Evolutionary conservation across 257 asterid species (phyloP), one percentile per base, ranked within the genome.

Genomic region (Prunella vulgaris): DNA sequence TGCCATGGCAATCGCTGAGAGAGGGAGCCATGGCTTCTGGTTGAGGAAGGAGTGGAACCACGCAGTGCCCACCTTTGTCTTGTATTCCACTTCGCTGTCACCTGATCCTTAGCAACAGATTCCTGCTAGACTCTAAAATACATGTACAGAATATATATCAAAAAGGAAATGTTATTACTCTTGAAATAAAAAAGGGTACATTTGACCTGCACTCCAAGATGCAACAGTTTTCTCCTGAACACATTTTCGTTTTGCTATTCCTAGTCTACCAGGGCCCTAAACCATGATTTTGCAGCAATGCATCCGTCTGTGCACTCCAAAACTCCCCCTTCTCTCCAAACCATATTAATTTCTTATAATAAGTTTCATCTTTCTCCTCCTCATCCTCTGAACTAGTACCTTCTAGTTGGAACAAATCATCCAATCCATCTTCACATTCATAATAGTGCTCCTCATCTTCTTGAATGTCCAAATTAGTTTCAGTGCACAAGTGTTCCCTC

Each of bases 11-110:
- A 64, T n/a, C n/a, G n/a, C n/a, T n/a, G 99, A 94, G 51, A 94
- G 97, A 38, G 99, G 99, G 37, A 90, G 97, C 97, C 99, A 94
- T 7, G 99, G 99, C 81, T 94, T 94, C 90, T 94, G 99, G 77
- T 94, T 94, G 61, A 94, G 91, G 84, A 74, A 94, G 14, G 77
- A 64, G 80, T 94, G 99, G 37, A 97, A 94, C 99, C 99, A 94
- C 2, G 99, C 99, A 3, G 99, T 94, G 0, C 99, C 99, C 4
- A 97, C 76, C 82, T 87, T 94, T 22, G 93, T 84, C 70, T 74
- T 90, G 91, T 84, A 90, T 74, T 93, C 99, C 44, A 93, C 99
- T 80, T 90, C 97, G n/a, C 37, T 37, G 25, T 96, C 94, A 46
- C 97, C 94, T n/a, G n/a, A n/a, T n/a, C n/a, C n/a, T n/a, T n/a